Base-by-base conservation (phyloP, 2,329 filamentous ascomycete genomes). In the Zasmidium citrigriseum region DNA sequence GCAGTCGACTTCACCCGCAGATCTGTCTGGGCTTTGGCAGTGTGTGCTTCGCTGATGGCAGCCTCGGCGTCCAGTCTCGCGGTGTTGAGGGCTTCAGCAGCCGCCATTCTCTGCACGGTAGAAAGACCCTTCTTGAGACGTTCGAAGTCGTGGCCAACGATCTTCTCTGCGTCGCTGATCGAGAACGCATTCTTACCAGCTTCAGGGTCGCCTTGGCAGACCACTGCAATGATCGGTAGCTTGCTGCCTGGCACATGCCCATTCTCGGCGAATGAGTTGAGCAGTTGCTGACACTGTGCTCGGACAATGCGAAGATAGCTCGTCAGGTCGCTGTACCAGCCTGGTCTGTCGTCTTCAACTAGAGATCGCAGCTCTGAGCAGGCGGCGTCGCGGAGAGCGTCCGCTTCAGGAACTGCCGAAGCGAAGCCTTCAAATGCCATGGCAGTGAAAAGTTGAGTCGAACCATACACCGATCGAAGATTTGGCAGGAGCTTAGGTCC, bases 161-260 rank as follows among this genome's bases (percentile, higher is more conserved):
- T 90, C 75, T 91, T 95, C 66, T 98, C 92, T 0, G 93, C 95
- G 65, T 93, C 91, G 0, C 83, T 78, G 52, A 98, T 83, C 1
- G 92, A 96, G 73, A 99, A 99, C 5, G 95, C 93, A 67, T 87
- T 93, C 10, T 93, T 93, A 0, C 95, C 93, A 34, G 95, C 93
- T 70, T 96, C 90, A 4, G 89, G 82, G 70, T 98, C 93, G 25
- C 95, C 95, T 76, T 99, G 95, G 9, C 97, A 93, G 18, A 99
- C 86, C 2, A 96, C 91, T 21, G 95, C 91, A 48, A 98, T 83
- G 4, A 83, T 83, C 1, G 96, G 93, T 44, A 98, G 79, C 70
- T 88, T 90, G 61, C 83, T 82, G 50, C 86, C 83, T 21, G 89
- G 83, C 1, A 96, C 87, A 71, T 95, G 93, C 38, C 90, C 92